phyloP scores from a whole-genome alignment of 495 filamentous ascomycete species.

The Apodospora peruviana region DNA sequence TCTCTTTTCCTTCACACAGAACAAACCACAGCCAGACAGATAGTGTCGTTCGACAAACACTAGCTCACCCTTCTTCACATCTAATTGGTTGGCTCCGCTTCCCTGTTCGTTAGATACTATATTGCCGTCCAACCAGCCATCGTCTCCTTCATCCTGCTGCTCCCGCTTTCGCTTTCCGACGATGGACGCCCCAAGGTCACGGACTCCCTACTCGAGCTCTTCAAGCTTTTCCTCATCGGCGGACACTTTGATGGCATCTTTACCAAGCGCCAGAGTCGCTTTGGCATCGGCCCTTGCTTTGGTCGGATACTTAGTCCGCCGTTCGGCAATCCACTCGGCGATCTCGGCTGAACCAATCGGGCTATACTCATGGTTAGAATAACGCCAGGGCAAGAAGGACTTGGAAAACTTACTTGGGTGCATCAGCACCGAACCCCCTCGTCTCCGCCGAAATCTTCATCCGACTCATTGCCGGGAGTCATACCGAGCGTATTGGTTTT shows the following conservation, averaged over 20 bases:
- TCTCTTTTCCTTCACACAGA: no score
- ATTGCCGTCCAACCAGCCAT: no score
- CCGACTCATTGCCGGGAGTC: constrained; percentile 66
- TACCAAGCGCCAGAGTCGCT: constrained; percentile 20
- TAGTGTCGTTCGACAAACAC: no score
- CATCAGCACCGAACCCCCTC: constrained; percentile 51
- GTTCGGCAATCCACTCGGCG: constrained; percentile 73
- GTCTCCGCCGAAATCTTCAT: constrained; percentile 61
- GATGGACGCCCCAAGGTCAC: no score
- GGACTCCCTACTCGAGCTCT: constrained; percentile 44
- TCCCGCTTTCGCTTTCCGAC: constrained; percentile 56
- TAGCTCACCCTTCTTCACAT: no score
- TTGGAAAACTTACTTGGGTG: constrained; percentile 38
- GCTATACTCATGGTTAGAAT: constrained; percentile 27
- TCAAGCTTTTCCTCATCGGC: constrained; percentile 42
- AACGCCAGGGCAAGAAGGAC: constrained; percentile 7
- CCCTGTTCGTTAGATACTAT: no score
- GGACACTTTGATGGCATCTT: no score
- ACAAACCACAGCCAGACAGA: no score
- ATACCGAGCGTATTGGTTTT: constrained; percentile 75
- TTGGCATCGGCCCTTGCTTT: constrained; percentile 44
- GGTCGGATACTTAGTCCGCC: constrained; percentile 73
- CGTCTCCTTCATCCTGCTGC: constrained; percentile 51
- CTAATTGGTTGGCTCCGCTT: no score
- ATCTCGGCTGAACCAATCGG: constrained; percentile 53